Evolutionary conservation across 225 moss, liverwort and hornwort species (phyloP), one percentile per base, ranked within the genome.

Genomic region (Bryum argenteum): DNA sequence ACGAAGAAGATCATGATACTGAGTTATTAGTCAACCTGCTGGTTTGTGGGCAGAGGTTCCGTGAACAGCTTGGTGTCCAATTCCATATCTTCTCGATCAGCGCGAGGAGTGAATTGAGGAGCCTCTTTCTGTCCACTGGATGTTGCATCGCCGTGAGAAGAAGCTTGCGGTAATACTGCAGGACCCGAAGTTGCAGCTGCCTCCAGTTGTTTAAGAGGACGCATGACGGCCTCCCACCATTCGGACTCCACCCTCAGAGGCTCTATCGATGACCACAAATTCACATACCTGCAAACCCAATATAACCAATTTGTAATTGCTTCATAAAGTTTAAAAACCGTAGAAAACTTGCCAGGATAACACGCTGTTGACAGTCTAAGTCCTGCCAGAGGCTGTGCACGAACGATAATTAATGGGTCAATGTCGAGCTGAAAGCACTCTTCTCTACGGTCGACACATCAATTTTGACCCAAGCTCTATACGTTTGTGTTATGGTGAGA

Each of bases 1-100:
- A 6, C 16, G 26, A 28, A 58, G 11, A 76, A 63, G 16, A 22
- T 54, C 18, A 24, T 11, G 45, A 40, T 28, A 20, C 23, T 65
- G 22, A 5, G 48, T 50, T 58, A 33, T 33, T 40, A 19, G 40
- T 38, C 55, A 2, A 92, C 94, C 87, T 92, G 98, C 74, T 98
- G 98, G 58, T 77, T 94, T 22, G 94, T 91, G 81, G 98, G 98
- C 73, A 98, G 82, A 54, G 98, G 98, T 71, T 98, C 98, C 9
- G 85, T 90, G 37, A 66, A 91, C 38, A 89, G 80, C 67, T 91
- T 98, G 52, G 92, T 87, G 78, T 98, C 91, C 81, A 98, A 75
- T 77, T 98, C 98, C 85, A 92, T 83, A 51, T 98, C 98, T 68
- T 98, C 98, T 65, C 79, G 73, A 54, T 83, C 88, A 85, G 88